Percentiles rank a stretch among this genome's conserved stretches.
phyloP scores from a whole-genome alignment of 305 asterid genomes.

The Solanum hybrid region DNA sequence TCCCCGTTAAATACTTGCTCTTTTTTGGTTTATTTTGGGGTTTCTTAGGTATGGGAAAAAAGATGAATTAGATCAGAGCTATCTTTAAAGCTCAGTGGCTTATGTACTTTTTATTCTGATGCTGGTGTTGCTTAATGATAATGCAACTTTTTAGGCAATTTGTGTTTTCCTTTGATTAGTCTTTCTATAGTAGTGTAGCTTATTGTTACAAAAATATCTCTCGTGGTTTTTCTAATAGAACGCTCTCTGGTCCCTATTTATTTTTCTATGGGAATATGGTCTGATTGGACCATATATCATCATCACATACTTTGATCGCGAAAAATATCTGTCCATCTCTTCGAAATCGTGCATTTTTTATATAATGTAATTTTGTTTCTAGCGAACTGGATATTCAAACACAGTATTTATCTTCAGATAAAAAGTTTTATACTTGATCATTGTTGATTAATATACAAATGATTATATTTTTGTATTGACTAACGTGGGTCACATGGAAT shows the following conservation, averaged over 20 bases:
- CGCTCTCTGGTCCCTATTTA: background rate
- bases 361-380: background rate
- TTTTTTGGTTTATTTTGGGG: background rate
- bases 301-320: background rate
- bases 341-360: background rate
- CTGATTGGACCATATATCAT: background rate
- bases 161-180: background rate
- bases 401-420: background rate
- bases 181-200: background rate
- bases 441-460: background rate
- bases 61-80: background rate
- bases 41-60: background rate
- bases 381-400: background rate
- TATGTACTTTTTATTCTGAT: background rate
- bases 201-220: background rate
- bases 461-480: background rate
- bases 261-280: background rate
- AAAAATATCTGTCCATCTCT: background rate
- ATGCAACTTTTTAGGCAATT: conserved; percentile 8
- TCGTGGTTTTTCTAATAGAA: background rate
- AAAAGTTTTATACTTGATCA: background rate
- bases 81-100: background rate
- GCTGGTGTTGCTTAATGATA: conserved; percentile 14
- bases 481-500: background rate
- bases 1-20: background rate